phyloP scores from a whole-genome alignment of 2,329 filamentous ascomycete species.

The Lecanicillium sp. region DNA sequence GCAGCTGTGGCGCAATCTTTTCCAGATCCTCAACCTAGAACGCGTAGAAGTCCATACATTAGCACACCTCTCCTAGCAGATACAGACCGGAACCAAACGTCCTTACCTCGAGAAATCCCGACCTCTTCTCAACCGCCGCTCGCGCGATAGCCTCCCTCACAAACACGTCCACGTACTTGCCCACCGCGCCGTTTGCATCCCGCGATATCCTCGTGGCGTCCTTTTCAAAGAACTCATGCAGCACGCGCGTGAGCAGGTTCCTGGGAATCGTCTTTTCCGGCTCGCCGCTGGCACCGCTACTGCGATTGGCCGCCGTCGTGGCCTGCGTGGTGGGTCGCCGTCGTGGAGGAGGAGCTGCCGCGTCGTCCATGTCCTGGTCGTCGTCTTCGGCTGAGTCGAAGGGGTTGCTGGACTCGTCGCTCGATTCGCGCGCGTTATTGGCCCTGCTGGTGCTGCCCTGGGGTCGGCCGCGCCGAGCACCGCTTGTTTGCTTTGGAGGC shows the following conservation, averaged over 20 bases:
- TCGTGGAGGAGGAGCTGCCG: constrained; percentile 10
- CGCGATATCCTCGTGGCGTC: constrained; percentile 65
- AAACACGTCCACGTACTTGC: constrained; percentile 86
- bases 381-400: constrained; percentile 22
- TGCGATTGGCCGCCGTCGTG: not conserved
- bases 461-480: constrained; percentile 28
- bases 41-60: not conserved
- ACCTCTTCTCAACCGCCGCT: constrained; percentile 61
- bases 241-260: constrained; percentile 65
- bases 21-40: constrained; percentile 77
- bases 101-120: constrained; percentile 64
- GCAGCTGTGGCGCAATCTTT: constrained; percentile 74
- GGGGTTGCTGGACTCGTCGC: constrained; percentile 23
- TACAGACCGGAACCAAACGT: not conserved
- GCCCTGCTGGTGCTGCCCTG: constrained; percentile 18
- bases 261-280: constrained; percentile 53
- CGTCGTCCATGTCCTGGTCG: constrained; percentile 8
- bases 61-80: not conserved
- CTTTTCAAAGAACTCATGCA: constrained; percentile 72
- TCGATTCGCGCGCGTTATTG: constrained; percentile 13
- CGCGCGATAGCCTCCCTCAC: constrained; percentile 81
- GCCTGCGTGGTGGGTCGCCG: constrained; percentile 10
- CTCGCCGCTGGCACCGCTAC: constrained; percentile 24
- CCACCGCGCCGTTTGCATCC: constrained; percentile 69
- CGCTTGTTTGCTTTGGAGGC: constrained; percentile 33